Evolutionary conservation across 805 yeast genomes (phyloP).

Genomic region (Isabelozyma rhagii): DNA sequence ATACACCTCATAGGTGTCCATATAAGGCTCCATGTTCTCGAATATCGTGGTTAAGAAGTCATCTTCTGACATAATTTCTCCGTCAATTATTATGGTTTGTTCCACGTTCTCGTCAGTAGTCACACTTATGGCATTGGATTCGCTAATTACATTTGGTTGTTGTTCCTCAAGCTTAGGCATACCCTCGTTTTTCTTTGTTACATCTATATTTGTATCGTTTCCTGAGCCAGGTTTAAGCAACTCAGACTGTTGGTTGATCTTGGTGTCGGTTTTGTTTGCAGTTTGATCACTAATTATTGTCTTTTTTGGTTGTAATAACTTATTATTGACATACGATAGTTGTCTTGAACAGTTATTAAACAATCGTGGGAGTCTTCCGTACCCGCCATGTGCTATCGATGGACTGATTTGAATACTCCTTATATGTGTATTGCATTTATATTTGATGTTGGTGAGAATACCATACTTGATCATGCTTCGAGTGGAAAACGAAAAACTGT

Average conservation of each 20-base stretch:
- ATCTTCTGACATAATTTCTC: not conserved
- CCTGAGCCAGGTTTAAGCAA: not conserved
- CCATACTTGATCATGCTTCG: not conserved
- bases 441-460: no score
- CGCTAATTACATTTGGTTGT: no score
- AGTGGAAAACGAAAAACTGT: no score
- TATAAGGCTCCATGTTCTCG: conserved; percentile 41
- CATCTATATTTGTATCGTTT: not conserved
- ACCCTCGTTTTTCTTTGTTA: not conserved
- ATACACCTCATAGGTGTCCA: conserved; percentile 51
- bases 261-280: not conserved
- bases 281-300: not conserved
- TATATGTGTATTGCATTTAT: not conserved
- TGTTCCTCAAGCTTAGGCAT: not conserved
- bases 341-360: not conserved
- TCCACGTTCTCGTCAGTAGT: not conserved
- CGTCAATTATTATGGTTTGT: not conserved
- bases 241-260: not conserved
- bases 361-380: not conserved
- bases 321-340: not conserved
- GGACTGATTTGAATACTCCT: not conserved
- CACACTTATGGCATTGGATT: not conserved
- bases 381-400: not conserved
- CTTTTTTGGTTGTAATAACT: not conserved
- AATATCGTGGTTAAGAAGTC: conserved; percentile 55